Percentiles rank a stretch among this genome's conserved stretches.
Evolutionary conservation across 192 early-diverging fungal species (phyloP).

Genomic region (Backusella australiensis): DNA sequence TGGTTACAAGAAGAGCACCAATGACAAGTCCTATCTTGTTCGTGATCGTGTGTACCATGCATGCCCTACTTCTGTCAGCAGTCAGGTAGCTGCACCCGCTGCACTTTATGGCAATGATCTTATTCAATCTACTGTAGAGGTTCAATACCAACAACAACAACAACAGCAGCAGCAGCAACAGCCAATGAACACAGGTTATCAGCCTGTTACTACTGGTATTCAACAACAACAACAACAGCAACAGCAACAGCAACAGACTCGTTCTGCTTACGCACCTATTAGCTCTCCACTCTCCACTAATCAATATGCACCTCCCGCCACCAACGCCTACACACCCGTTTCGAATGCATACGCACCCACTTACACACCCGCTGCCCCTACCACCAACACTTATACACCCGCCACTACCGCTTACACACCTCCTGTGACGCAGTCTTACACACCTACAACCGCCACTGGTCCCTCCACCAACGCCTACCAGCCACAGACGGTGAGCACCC

Average conservation of each 20-base stretch:
- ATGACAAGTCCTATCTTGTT: conserved; percentile 58
- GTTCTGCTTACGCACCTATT: background rate
- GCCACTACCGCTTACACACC: conserved; percentile 21
- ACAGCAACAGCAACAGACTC: background rate
- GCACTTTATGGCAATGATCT: conserved; percentile 18
- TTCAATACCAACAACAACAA: background rate
- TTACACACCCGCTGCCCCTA: conserved; percentile 19
- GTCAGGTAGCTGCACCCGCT: background rate
- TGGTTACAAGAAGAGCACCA: conserved; percentile 49
- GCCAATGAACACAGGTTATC: background rate
- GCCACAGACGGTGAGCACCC: background rate
- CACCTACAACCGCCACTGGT: background rate
- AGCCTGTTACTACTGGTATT: background rate
- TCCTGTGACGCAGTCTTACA: conserved; percentile 21
- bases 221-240: background rate
- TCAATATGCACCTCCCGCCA: conserved; percentile 21
- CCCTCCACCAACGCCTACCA: conserved; percentile 15
- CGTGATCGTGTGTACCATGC: conserved; percentile 70
- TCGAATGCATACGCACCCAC: conserved; percentile 17
- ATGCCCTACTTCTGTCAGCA: background rate
- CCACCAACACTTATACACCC: conserved; percentile 15
- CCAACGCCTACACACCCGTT: conserved; percentile 15
- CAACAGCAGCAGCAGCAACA: background rate
- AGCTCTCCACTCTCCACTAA: conserved; percentile 32
- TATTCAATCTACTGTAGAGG: conserved; percentile 21